These are phyloP conservation scores for Fusarium sp. DNA, from an alignment of 2,329 filamentous ascomycete genomes.

Conservation along the genomic window DNA sequence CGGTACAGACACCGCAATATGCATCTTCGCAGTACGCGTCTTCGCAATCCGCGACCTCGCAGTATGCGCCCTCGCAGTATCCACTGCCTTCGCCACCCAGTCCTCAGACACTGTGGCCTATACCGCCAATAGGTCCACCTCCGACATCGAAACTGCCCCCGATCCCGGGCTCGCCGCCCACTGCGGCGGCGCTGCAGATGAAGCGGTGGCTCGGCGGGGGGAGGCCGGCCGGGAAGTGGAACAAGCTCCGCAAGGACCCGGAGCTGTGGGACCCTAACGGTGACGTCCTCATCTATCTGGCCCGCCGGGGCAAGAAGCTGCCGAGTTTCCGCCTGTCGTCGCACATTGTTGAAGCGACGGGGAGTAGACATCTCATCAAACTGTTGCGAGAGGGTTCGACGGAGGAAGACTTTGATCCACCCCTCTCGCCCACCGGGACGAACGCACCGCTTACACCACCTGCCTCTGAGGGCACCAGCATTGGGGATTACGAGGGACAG, in stretches of 20 bases:
- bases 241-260: slow-evolving; percentile 72
- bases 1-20: slow-evolving; percentile 23
- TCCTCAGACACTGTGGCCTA: slow-evolving; percentile 36
- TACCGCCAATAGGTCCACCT: slow-evolving; percentile 53
- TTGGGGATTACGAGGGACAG: slow-evolving; percentile 63
- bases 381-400: slow-evolving; percentile 68
- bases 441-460: slow-evolving; percentile 50
- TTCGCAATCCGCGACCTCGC: too few relatives aligned
- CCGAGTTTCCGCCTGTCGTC: slow-evolving; percentile 72
- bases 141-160: slow-evolving; percentile 62
- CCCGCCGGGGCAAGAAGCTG: slow-evolving; percentile 62
- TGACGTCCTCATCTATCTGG: slow-evolving; percentile 72
- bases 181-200: slow-evolving; percentile 55
- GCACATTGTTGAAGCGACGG: slow-evolving; percentile 71
- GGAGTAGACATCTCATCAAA: slow-evolving; percentile 68
- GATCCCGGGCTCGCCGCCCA: slow-evolving; percentile 51
- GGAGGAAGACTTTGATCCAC: slow-evolving; percentile 58
- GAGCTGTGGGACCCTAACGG: slow-evolving; percentile 75
- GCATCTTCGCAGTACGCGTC: slow-evolving; percentile 8
- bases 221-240: slow-evolving; percentile 67
- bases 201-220: slow-evolving; percentile 70
- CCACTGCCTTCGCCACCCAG: slow-evolving; percentile 39
- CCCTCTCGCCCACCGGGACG: slow-evolving; percentile 58
- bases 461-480: slow-evolving; percentile 59
- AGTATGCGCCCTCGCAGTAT: slow-evolving; percentile 35